Evolutionary conservation across 2,329 filamentous ascomycete genomes (phyloP).

Genomic region (Apiospora pterosperma): DNA sequence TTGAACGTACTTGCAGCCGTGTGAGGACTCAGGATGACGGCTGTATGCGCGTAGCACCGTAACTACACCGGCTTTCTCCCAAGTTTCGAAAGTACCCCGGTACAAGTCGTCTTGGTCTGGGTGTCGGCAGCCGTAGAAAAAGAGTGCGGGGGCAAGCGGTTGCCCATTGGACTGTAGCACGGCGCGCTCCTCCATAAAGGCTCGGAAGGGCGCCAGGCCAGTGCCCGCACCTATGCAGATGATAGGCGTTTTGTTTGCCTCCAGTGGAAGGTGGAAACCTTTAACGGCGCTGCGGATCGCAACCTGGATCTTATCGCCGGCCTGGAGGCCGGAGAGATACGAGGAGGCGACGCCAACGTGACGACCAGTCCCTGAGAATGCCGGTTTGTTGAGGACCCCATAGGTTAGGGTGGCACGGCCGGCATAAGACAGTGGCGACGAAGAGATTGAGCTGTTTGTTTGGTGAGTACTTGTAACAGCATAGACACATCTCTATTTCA

Average conservation of each 20-base stretch:
- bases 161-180: slow-evolving; percentile 38
- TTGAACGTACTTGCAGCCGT: slow-evolving; percentile 48
- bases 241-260: slow-evolving; percentile 43
- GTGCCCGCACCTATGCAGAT: slow-evolving; percentile 51
- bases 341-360: slow-evolving; percentile 59
- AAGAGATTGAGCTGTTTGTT: slow-evolving; percentile 68
- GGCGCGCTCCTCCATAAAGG: slow-evolving; percentile 60
- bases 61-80: slow-evolving; percentile 60
- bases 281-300: slow-evolving; percentile 33
- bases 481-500: no score
- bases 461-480: slow-evolving; percentile 34
- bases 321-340: slow-evolving; percentile 50
- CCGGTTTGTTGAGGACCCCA: slow-evolving; percentile 57
- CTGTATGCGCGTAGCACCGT: slow-evolving; percentile 60
- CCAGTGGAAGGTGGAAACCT: slow-evolving; percentile 46
- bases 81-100: slow-evolving; percentile 51
- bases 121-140: slow-evolving; percentile 62
- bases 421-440: slow-evolving; percentile 61
- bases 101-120: slow-evolving; percentile 58
- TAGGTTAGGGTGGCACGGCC: slow-evolving; percentile 63
- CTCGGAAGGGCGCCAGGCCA: slow-evolving; percentile 61
- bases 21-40: slow-evolving; percentile 35
- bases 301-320: slow-evolving; percentile 37
- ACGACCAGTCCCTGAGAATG: slow-evolving; percentile 45
- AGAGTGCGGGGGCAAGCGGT: slow-evolving; percentile 55